These are phyloP conservation scores for Clathrus columnatus DNA, from an alignment of 768 basidiomycete genomes.

Conservation along the genomic window DNA sequence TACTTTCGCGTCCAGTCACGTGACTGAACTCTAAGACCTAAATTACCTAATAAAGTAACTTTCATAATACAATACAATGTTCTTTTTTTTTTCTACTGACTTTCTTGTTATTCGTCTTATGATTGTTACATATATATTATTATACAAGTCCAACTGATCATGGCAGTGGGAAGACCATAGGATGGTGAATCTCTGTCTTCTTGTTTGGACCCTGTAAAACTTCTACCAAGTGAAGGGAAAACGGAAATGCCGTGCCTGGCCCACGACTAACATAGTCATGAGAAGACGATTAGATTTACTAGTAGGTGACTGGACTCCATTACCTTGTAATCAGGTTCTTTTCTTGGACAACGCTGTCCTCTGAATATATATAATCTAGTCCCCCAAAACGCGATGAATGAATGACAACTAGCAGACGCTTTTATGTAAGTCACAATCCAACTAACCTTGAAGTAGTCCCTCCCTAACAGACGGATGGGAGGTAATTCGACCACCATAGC, in stretches of 20 bases:
- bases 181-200: constrained; percentile 48
- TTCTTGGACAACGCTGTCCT: constrained; percentile 66
- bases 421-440: neutral
- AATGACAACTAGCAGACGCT: neutral
- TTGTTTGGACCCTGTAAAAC: constrained; percentile 55
- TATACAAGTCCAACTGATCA: neutral
- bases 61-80: no score
- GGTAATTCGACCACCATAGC: constrained; percentile 34
- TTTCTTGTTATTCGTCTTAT: neutral
- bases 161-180: constrained; percentile 64
- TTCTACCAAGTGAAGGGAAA: constrained; percentile 70
- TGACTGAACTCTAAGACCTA: neutral
- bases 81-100: neutral
- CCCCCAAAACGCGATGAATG: neutral
- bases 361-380: constrained; percentile 64
- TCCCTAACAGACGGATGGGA: constrained; percentile 68
- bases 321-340: constrained; percentile 72
- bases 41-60: no score
- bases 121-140: neutral
- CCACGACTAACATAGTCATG: constrained; percentile 48
- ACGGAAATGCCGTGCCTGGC: constrained; percentile 71
- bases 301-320: constrained; percentile 10
- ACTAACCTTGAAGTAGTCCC: constrained; percentile 45
- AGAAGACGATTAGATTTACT: neutral
- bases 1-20: constrained; percentile 1